Evolutionary conservation across 2,329 filamentous ascomycete genomes (phyloP).

Genomic region (Neoscytalidium dimidiatum): DNA sequence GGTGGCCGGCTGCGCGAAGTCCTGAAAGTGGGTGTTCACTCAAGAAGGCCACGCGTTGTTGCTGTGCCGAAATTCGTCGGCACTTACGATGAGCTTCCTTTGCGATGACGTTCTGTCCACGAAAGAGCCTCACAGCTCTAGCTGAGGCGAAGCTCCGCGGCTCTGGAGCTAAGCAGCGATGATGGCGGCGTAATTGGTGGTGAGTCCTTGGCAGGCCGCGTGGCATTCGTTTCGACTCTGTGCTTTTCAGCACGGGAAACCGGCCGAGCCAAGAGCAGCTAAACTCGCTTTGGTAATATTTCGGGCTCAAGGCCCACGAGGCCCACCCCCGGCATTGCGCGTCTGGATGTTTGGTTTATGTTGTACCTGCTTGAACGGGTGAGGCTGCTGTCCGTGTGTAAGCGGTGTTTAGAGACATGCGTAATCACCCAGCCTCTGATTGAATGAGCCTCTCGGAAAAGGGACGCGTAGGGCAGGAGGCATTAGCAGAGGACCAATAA

Average conservation of each 20-base stretch:
- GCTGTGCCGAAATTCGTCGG: not conserved
- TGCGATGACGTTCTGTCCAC: not conserved
- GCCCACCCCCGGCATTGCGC: conserved; percentile 2
- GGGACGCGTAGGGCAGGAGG: not conserved
- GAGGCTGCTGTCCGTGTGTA: conserved; percentile 1
- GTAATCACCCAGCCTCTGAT: conserved; percentile 16
- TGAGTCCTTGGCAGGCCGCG: conserved; percentile 5
- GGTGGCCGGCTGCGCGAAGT: not conserved
- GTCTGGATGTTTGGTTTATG: not conserved
- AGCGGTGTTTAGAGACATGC: not conserved
- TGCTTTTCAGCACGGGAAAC: not conserved
- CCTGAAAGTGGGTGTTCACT: not conserved
- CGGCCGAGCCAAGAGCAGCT: conserved; percentile 1
- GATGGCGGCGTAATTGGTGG: not conserved
- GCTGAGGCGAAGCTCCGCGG: not conserved
- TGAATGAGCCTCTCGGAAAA: not conserved
- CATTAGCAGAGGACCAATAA: conserved; percentile 4
- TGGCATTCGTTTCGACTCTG: not conserved
- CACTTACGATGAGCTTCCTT: not conserved
- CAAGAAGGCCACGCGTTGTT: not conserved
- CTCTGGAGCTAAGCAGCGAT: conserved; percentile 4
- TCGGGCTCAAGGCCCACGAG: conserved; percentile 3
- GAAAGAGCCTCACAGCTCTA: not conserved
- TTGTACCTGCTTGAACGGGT: not conserved
- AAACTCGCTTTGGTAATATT: not conserved